phyloP scores from a whole-genome alignment of 2,329 filamentous ascomycete species.

The Alternaria novae-zelandiae region DNA sequence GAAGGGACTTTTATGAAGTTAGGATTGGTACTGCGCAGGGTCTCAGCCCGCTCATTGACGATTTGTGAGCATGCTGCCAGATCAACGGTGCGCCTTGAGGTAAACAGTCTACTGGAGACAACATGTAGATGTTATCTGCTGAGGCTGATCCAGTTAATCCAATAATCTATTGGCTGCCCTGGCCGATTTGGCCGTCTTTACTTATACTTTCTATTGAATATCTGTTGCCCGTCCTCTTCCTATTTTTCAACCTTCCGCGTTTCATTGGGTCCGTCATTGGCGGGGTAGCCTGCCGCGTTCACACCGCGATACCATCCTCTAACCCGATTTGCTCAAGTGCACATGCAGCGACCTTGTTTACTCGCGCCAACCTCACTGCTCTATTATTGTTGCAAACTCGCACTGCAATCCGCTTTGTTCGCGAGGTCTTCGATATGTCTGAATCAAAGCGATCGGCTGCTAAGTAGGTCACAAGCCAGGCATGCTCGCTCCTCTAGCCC shows the following conservation, averaged over 20 bases:
- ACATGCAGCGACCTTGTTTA: neutral
- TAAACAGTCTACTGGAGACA: neutral
- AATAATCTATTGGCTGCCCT: no score
- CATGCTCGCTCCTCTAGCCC: neutral
- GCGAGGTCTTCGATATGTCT: neutral
- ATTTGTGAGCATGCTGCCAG: constrained; percentile 9
- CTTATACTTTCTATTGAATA: no score
- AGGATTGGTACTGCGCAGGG: constrained; percentile 54
- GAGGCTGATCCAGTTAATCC: no score
- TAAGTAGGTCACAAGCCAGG: neutral
- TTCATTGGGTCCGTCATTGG: neutral
- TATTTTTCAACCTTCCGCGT: neutral
- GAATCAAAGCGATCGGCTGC: neutral
- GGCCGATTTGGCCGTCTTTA: no score
- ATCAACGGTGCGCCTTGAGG: no score
- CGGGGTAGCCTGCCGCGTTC: neutral
- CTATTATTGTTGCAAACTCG: no score
- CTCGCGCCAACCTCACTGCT: neutral
- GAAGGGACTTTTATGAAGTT: constrained; percentile 53
- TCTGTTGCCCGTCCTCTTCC: no score
- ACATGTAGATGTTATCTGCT: neutral
- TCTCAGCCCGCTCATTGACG: constrained; percentile 45
- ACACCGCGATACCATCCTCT: neutral
- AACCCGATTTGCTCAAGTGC: neutral
- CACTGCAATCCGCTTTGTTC: no score